Base-by-base conservation (phyloP, 2,329 filamentous ascomycete genomes). In the Arthrobotrys megalospora region DNA sequence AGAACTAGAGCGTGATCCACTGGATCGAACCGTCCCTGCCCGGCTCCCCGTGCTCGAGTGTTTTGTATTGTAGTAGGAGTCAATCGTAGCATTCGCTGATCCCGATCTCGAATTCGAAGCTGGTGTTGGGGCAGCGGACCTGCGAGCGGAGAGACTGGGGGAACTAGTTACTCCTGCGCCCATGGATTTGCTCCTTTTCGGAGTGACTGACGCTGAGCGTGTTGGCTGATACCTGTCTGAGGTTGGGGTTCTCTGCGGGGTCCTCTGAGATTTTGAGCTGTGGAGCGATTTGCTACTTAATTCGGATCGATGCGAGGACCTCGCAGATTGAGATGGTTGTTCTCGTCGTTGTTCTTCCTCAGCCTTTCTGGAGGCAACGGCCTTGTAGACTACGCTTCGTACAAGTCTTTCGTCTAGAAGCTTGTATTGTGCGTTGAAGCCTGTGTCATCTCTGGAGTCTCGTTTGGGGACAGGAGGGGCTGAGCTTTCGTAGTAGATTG, bases 341-440 rank as follows among this genome's bases (percentile, higher is more conserved):
- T 77, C 73, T n/a, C 65, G 66, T 7, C 10, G 19, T 21, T 62
- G 66, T 16, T 71, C 73, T 48, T 71, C 73, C 32, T 77, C 73
- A 8, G 58, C 73, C 28, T 77, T 77, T 45, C 62, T 45, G 36
- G 67, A 62, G 7, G 73, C 24, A 19, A 70, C 73, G 7, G 73
- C 73, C 43, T 77, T 77, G 41, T 71, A 66, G 5, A 77, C 73
- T 7, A 66, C 73, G 47, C 50, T 77, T 67, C 73, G 66, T n/a
- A 77, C 73, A 34, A 58, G 69, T 24, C 52, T 70, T 41, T 77
- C 73, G 38, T 77, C 73, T 28, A 77, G 73, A 41, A 77, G 60
- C 38, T 71, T 77, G 60, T 77, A 77, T 70, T 77, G 73, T 53
- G 73, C 67, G 24, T 58, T 66, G 43, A 77, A 77, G 21, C 73